A percentile compares a stretch with the other conserved stretches of the same genome.
phyloP scores from a whole-genome alignment of 108 stramenopile species.

The Pseudonitzschia delicatissima region DNA sequence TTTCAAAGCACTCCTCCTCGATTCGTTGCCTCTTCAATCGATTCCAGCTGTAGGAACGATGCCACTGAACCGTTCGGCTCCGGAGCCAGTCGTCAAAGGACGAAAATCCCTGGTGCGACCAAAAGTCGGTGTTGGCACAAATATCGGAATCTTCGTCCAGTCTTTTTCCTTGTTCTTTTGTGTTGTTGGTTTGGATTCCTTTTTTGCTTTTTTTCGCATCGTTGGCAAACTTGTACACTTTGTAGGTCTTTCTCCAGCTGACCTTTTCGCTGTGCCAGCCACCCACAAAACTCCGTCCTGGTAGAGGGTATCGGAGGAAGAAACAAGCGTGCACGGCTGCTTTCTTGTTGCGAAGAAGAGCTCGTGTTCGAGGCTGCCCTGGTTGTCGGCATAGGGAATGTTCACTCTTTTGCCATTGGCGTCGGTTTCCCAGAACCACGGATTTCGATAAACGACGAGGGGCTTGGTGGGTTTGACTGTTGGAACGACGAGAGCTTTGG shows the following conservation, averaged over 20 bases:
- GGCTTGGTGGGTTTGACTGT: no score
- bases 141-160: slow-evolving; percentile 7
- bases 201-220: not conserved
- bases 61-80: slow-evolving; percentile 47
- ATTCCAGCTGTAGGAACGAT: slow-evolving; percentile 62
- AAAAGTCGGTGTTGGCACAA: slow-evolving; percentile 50
- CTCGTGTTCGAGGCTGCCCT: not conserved
- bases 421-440: slow-evolving; percentile 16
- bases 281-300: slow-evolving; percentile 21
- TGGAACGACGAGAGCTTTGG: no score
- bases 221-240: slow-evolving; percentile 32
- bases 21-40: slow-evolving; percentile 42
- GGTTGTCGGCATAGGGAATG: slow-evolving; percentile 48
- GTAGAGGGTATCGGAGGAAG: slow-evolving; percentile 3
- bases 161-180: not conserved
- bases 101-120: slow-evolving; percentile 52
- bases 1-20: slow-evolving; percentile 57
- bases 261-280: slow-evolving; percentile 49
- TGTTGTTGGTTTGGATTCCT: not conserved
- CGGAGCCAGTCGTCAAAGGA: slow-evolving; percentile 60
- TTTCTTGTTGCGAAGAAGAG: slow-evolving; percentile 48
- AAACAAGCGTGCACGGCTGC: slow-evolving; percentile 27
- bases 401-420: not conserved
- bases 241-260: slow-evolving; percentile 49
- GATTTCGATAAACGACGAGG: slow-evolving; percentile 16